These are phyloP conservation scores for Talaromyces proteolyticus DNA, from an alignment of 495 filamentous ascomycete species.

Conservation along the genomic window DNA sequence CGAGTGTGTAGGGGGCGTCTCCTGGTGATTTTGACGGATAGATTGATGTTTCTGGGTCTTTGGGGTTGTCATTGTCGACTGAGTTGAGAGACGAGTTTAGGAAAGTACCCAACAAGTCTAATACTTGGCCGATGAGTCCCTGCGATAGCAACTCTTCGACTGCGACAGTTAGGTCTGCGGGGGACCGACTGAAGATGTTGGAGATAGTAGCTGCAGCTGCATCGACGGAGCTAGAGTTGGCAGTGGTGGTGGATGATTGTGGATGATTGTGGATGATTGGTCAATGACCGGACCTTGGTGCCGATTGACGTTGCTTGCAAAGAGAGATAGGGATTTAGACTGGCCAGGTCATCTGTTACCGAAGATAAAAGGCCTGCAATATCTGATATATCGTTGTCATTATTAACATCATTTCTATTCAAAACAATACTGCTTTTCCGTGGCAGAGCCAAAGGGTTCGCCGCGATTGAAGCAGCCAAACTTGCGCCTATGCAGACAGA, in stretches of 20 bases:
- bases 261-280: too few species aligned
- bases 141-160: neutral
- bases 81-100: neutral
- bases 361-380: neutral
- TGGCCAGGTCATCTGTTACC: neutral
- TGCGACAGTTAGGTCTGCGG: neutral
- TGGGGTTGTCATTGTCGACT: slow-evolving; percentile 5
- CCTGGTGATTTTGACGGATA: slow-evolving; percentile 20
- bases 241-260: neutral
- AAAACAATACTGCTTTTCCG: too few species aligned
- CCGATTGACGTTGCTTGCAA: neutral
- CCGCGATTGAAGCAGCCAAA: too few species aligned
- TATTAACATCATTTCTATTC: too few species aligned
- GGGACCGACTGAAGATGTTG: neutral
- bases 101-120: neutral
- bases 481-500: too few species aligned
- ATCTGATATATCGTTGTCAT: too few species aligned
- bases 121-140: neutral
- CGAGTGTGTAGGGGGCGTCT: slow-evolving; percentile 38
- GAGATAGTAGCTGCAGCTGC: neutral
- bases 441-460: too few species aligned
- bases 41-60: slow-evolving; percentile 16
- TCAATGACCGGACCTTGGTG: neutral
- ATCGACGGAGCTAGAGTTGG: neutral
- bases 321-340: neutral